phyloP scores from a whole-genome alignment of 148 eudicot species.

The Amaranthus palmeri region DNA sequence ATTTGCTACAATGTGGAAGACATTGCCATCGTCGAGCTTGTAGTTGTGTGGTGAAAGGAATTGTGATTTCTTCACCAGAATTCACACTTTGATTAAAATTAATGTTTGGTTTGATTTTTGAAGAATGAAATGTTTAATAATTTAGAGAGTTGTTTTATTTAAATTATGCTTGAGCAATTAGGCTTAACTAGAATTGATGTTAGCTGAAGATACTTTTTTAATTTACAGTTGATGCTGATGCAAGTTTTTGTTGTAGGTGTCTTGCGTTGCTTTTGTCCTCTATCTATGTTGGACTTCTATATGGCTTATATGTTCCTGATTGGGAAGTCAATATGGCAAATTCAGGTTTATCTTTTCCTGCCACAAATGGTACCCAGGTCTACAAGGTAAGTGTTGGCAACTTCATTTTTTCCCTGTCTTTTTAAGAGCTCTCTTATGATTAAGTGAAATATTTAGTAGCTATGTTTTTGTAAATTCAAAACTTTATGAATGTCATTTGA shows the following conservation, averaged over 20 bases:
- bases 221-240: slow-evolving; percentile 10
- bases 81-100: no score
- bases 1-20: no score
- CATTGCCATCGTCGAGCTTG: no score
- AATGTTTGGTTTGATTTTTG: no score
- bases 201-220: neutral
- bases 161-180: no score
- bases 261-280: slow-evolving; percentile 35
- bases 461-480: neutral
- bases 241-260: slow-evolving; percentile 38
- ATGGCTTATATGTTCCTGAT: slow-evolving; percentile 77
- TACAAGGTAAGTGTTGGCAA: slow-evolving; percentile 34
- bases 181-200: neutral
- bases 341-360: slow-evolving; percentile 26
- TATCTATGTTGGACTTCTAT: slow-evolving; percentile 49
- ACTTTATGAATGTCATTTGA: neutral
- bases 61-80: no score
- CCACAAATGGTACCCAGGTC: slow-evolving; percentile 33
- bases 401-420: neutral
- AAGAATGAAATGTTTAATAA: neutral
- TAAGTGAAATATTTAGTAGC: neutral
- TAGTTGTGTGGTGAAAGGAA: no score
- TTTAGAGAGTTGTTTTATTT: neutral
- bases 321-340: slow-evolving; percentile 54
- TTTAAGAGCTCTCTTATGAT: neutral